Evolutionary conservation across 2,329 filamentous ascomycete species (phyloP).

Genomic region (Diatrype stigma): DNA sequence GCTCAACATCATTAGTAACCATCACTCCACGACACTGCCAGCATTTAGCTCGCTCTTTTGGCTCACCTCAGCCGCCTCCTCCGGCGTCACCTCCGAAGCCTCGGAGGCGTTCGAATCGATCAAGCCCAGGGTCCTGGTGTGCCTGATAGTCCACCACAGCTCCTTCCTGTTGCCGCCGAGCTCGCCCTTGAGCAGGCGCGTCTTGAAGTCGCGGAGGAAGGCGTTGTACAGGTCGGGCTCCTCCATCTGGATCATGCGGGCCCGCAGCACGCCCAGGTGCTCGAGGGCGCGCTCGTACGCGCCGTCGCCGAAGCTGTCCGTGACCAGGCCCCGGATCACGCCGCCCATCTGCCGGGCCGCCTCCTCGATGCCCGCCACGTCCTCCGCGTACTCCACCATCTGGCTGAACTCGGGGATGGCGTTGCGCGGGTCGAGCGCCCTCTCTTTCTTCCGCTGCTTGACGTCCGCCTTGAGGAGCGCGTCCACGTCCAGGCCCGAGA

Average conservation of each 20-base stretch:
- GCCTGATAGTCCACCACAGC: constrained; percentile 74
- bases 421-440: constrained; percentile 62
- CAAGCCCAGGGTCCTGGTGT: constrained; percentile 65
- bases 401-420: constrained; percentile 90
- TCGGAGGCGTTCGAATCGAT: constrained; percentile 63
- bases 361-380: constrained; percentile 58
- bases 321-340: constrained; percentile 67
- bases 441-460: constrained; percentile 28
- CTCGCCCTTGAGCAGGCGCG: constrained; percentile 61
- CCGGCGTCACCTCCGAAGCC: constrained; percentile 60
- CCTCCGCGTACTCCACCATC: constrained; percentile 57
- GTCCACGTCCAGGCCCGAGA: constrained; percentile 86
- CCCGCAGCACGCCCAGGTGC: constrained; percentile 70
- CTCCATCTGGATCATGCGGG: constrained; percentile 71
- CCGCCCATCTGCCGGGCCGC: constrained; percentile 70
- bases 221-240: constrained; percentile 73
- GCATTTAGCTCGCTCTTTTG: neutral
- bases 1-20: neutral
- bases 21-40: no score
- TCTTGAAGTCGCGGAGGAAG: constrained; percentile 68
- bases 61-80: constrained; percentile 63
- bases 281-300: constrained; percentile 74
- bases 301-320: constrained; percentile 68
- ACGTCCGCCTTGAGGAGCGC: constrained; percentile 55
- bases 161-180: constrained; percentile 74